Base-by-base conservation (phyloP, 2,329 filamentous ascomycete species). In the Rutstroemia sp. region DNA sequence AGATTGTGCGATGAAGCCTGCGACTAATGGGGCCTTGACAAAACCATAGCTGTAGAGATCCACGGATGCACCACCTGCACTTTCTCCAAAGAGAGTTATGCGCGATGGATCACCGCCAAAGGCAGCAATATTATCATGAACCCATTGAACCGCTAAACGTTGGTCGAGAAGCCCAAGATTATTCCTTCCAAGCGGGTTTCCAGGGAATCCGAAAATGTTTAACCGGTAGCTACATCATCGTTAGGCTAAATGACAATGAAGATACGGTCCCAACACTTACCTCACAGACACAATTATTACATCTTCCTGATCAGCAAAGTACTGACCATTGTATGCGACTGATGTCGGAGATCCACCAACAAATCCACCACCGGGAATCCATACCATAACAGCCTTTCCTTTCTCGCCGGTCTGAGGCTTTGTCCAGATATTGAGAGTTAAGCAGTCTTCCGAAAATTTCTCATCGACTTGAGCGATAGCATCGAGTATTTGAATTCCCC, bases 91-190 rank as follows among this genome's bases (percentile, higher is more conserved):
- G 47, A 81, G 68, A 1, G 75, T 79, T 37, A 87, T 75, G 57
- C 79, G 76, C 2, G 69, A 68, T 1, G 72, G 71, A 59, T 86
- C 79, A 1, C 83, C 85, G 0, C 83, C 83, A 67, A 87, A 85
- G 2, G 70, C 71, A 2, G 67, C 77, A 50, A 84, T 79, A 65
- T 86, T 86, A 27, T 77, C 72, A 57, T 75, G 73, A 25, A 87
- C 77, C 84, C 84, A 87, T 59, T 75, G 71, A n/a, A 87, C 71
- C 5, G 80, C 75, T 10, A 78, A 65, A 61, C 80, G 75, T 69
- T 87, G 83, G 64, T 88, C 85, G 58, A 77, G 73, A 49, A 87
- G 69, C 1, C 85, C 86, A 9, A 85, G 70, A 60, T 90, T 90
- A 1, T 58, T 57, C 5, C 58, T 53, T 6, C 58, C 51, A 4